Conservation (phyloP, 1,139 yeast genomes). For the Magnusiomyces fungicola region DNA sequence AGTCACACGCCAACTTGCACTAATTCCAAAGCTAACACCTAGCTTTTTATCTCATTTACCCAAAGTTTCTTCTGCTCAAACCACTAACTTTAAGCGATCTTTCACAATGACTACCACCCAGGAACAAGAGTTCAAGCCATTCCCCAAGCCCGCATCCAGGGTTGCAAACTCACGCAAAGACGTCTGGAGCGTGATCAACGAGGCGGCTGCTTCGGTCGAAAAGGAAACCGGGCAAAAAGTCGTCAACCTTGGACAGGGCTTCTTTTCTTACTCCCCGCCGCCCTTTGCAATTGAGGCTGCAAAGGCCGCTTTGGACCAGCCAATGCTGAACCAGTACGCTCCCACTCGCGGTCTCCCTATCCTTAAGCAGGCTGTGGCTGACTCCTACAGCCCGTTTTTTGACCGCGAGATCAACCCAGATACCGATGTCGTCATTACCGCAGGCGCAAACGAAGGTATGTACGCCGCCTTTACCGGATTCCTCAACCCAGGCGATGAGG, state of each 20-base stretch:
- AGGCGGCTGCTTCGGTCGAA: slow-evolving; percentile 81
- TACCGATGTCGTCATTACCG: slow-evolving; percentile 72
- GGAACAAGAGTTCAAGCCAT: slow-evolving; percentile 7
- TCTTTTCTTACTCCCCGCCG: slow-evolving; percentile 92
- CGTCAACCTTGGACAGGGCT: slow-evolving; percentile 91
- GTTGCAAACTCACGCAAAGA: slow-evolving; percentile 46
- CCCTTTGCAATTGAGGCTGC: slow-evolving; percentile 81
- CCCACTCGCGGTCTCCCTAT: slow-evolving; percentile 83
- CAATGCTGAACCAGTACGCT: slow-evolving; percentile 83
- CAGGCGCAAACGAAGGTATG: slow-evolving; percentile 98
- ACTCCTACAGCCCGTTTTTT: slow-evolving; percentile 61
- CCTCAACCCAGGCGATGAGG: slow-evolving; percentile 85
- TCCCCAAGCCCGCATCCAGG: slow-evolving; percentile 23
- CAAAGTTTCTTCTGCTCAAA: no score
- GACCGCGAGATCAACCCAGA: slow-evolving; percentile 49
- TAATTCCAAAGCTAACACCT: no score
- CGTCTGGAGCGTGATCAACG: slow-evolving; percentile 91
- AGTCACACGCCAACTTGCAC: no score
- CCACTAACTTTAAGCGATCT: no score
- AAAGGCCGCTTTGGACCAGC: slow-evolving; percentile 59
- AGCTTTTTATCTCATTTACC: no score
- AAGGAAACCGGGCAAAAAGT: slow-evolving; percentile 61
- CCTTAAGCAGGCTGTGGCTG: slow-evolving; percentile 59
- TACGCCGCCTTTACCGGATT: slow-evolving; percentile 78
- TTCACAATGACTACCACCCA: background rate